Evolutionary conservation across 1,284 basidiomycete genomes (phyloP).

Genomic region (Takashimella tepidaria): DNA sequence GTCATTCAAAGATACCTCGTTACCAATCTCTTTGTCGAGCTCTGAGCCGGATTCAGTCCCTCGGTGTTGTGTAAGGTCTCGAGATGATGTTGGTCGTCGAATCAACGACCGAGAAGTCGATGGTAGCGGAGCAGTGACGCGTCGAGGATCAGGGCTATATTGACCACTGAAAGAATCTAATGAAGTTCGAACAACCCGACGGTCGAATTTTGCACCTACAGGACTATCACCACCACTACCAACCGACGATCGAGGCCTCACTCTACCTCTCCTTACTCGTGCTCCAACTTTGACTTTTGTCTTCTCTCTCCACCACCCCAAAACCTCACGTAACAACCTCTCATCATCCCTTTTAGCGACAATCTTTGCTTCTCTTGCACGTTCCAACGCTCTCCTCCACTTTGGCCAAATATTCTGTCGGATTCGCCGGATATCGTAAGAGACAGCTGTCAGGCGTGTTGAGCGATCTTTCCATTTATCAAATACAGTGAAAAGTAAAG

Average conservation of each 20-base stretch:
- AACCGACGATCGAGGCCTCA: not conserved
- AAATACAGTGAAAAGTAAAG: conserved; percentile 36
- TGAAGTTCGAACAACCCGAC: too few relatives aligned
- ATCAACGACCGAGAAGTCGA: not conserved
- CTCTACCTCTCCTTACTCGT: not conserved
- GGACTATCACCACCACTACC: not conserved
- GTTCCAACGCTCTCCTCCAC: conserved; percentile 11
- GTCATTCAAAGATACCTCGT: too few relatives aligned
- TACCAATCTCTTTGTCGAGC: not conserved
- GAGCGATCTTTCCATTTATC: conserved; percentile 37
- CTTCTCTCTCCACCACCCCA: not conserved
- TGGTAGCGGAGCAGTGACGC: not conserved
- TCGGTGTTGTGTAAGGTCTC: not conserved
- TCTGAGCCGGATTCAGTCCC: not conserved
- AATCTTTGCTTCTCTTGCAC: conserved; percentile 7
- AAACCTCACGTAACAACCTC: not conserved
- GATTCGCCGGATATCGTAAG: conserved; percentile 14
- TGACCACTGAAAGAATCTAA: too few relatives aligned
- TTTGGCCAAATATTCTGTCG: conserved; percentile 7
- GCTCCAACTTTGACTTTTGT: not conserved
- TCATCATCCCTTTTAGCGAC: conserved; percentile 10
- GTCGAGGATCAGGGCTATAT: not conserved
- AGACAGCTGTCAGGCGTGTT: conserved; percentile 18
- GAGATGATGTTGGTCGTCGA: not conserved
- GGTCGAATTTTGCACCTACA: not conserved